Evolutionary conservation across 495 filamentous ascomycete species (phyloP).

Genomic region (Daldinia decipiens): DNA sequence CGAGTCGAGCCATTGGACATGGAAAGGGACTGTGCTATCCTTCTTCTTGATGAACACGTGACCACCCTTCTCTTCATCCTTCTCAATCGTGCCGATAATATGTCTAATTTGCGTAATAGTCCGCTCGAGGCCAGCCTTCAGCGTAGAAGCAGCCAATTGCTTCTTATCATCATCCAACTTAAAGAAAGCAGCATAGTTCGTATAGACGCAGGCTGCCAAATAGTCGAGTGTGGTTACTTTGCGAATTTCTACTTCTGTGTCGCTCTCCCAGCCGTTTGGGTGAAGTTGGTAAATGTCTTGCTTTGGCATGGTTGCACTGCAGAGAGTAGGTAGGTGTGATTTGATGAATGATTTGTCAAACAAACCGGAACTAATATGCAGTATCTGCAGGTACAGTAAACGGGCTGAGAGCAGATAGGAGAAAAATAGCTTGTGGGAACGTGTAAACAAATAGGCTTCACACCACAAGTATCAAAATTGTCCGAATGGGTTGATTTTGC

Average conservation of each 20-base stretch:
- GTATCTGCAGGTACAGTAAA: constrained; percentile 1
- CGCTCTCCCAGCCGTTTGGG: constrained; percentile 13
- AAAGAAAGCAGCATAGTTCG: constrained; percentile 56
- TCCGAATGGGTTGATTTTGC: not conserved
- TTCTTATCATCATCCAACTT: constrained; percentile 48
- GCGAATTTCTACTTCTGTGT: constrained; percentile 9
- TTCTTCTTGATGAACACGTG: constrained; percentile 56
- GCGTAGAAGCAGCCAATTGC: constrained; percentile 35
- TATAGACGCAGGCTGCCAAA: constrained; percentile 45
- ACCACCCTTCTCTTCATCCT: constrained; percentile 44
- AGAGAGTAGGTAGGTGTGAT: constrained; percentile 2
- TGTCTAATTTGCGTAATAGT: constrained; percentile 57
- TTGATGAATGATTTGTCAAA: not conserved
- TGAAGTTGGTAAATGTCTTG: constrained; percentile 9
- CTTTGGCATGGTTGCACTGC: constrained; percentile 10
- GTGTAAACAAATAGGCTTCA: not conserved
- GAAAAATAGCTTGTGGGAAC: no score
- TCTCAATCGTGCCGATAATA: constrained; percentile 57
- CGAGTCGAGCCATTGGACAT: constrained; percentile 55
- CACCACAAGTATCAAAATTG: not conserved
- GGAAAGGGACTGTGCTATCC: constrained; percentile 53
- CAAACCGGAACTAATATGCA: not conserved
- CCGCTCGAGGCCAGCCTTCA: constrained; percentile 53
- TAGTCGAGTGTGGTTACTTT: constrained; percentile 51
- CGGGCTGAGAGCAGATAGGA: no score